These are phyloP conservation scores for Colletotrichum eremochloae DNA, from an alignment of 2,329 filamentous ascomycete species.

Conservation along the genomic window DNA sequence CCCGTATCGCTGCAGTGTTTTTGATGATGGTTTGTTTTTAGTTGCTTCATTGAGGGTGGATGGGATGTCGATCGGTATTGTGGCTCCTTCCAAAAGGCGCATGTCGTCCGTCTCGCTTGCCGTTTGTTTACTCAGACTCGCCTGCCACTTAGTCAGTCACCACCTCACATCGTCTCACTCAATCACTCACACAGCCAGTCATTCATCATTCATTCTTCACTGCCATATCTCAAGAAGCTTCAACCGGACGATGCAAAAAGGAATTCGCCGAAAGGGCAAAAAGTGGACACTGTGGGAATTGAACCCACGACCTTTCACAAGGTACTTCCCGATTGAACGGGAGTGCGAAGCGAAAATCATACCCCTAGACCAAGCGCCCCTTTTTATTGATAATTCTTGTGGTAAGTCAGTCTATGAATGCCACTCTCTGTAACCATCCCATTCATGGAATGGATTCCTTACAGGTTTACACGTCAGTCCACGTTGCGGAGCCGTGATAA, in stretches of 20 bases:
- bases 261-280: fast-evolving
- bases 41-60: neutral
- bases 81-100: neutral
- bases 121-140: neutral
- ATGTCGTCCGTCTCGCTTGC: neutral
- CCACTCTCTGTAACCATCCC: too few relatives aligned
- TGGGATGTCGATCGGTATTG: too few relatives aligned
- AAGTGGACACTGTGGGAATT: conserved; percentile 38
- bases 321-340: fast-evolving
- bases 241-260: neutral
- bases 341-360: conserved; percentile 42
- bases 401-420: too few relatives aligned
- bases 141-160: neutral
- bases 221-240: too few relatives aligned
- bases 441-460: too few relatives aligned
- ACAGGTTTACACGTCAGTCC: too few relatives aligned
- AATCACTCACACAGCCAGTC: neutral
- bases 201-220: neutral
- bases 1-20: too few relatives aligned
- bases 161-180: neutral
- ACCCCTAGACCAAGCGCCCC: conserved; percentile 42
- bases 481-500: too few relatives aligned
- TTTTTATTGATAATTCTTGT: neutral
- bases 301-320: conserved; percentile 42
- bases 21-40: too few relatives aligned